A percentile compares a stretch with the other conserved stretches of the same genome.
phyloP scores from a whole-genome alignment of 1,284 basidiomycete species.

The Melanopsichium pennsylvanicum region DNA sequence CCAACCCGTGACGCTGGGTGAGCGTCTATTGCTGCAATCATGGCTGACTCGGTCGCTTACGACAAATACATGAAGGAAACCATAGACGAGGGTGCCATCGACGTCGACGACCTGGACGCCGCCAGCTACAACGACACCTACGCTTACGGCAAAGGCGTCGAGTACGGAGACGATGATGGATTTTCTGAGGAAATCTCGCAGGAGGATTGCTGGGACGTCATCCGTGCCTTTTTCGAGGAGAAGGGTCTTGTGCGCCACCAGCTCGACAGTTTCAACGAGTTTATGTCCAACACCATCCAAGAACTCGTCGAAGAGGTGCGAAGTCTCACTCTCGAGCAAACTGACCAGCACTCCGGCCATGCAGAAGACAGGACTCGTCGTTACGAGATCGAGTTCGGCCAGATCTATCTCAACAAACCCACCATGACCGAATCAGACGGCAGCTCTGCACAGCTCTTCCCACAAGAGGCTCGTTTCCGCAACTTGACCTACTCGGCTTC shows the following conservation, averaged over 20 bases:
- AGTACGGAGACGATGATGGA: constrained; percentile 47
- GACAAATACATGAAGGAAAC: constrained; percentile 56
- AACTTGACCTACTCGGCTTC: constrained; percentile 96
- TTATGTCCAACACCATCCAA: constrained; percentile 99
- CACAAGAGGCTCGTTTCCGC: constrained; percentile 93
- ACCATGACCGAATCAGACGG: constrained; percentile 96
- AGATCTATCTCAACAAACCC: constrained; percentile 94
- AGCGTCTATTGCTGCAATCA: constrained; percentile 23
- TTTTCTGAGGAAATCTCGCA: constrained; percentile 61
- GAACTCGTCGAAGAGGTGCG: constrained; percentile 96
- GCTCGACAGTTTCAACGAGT: constrained; percentile 98
- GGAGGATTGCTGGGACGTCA: constrained; percentile 68
- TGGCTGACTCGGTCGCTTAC: constrained; percentile 48
- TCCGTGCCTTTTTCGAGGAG: constrained; percentile 94
- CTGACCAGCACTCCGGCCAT: constrained; percentile 84
- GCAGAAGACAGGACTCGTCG: constrained; percentile 73
- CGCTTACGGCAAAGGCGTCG: constrained; percentile 21
- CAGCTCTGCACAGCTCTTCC: constrained; percentile 88
- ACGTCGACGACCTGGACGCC: constrained; percentile 33
- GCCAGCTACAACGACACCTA: constrained; percentile 34
- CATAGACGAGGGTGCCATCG: constrained; percentile 38
- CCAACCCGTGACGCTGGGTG: constrained; percentile 10
- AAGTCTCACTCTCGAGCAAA: constrained; percentile 93
- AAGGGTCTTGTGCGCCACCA: constrained; percentile 98
- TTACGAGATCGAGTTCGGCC: constrained; percentile 96